Percentiles rank a stretch among this genome's conserved stretches.
These are phyloP conservation scores for Penicillium digitatum DNA, from an alignment of 2,329 filamentous ascomycete species.

Conservation along the genomic window DNA sequence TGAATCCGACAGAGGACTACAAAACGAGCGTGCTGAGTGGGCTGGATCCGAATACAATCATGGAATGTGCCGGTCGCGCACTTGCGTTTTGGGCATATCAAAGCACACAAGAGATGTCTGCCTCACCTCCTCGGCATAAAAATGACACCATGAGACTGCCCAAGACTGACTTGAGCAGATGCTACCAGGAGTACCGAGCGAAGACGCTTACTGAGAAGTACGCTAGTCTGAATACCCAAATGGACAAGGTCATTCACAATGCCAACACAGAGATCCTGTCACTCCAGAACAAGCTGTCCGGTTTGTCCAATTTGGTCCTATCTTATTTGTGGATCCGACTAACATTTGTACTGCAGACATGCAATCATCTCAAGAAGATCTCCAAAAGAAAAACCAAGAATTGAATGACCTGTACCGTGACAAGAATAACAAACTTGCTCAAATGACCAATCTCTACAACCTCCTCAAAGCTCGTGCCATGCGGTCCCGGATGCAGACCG, in stretches of 20 bases:
- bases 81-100: constrained; percentile 86
- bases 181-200: constrained; percentile 72
- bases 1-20: constrained; percentile 82
- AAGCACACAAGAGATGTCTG: constrained; percentile 74
- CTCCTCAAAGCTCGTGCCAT: constrained; percentile 55
- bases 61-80: constrained; percentile 79
- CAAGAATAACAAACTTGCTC: constrained; percentile 65
- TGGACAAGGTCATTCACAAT: constrained; percentile 70
- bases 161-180: constrained; percentile 42
- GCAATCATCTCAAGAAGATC: constrained; percentile 57
- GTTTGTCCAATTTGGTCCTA: constrained; percentile 42
- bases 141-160: neutral
- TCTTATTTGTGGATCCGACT: neutral
- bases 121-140: neutral
- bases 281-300: constrained; percentile 61
- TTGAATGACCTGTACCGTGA: constrained; percentile 63
- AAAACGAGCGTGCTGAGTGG: constrained; percentile 83
- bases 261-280: constrained; percentile 68
- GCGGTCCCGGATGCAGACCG: constrained; percentile 51
- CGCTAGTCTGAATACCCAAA: constrained; percentile 57
- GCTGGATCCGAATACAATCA: constrained; percentile 72
- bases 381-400: constrained; percentile 69
- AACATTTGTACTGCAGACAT: constrained; percentile 44
- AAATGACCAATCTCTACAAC: constrained; percentile 62
- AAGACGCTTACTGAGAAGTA: constrained; percentile 72